Percentiles rank a stretch among this genome's conserved stretches.
phyloP scores from a whole-genome alignment of 169 alveolate species.

The Babesia microti region DNA sequence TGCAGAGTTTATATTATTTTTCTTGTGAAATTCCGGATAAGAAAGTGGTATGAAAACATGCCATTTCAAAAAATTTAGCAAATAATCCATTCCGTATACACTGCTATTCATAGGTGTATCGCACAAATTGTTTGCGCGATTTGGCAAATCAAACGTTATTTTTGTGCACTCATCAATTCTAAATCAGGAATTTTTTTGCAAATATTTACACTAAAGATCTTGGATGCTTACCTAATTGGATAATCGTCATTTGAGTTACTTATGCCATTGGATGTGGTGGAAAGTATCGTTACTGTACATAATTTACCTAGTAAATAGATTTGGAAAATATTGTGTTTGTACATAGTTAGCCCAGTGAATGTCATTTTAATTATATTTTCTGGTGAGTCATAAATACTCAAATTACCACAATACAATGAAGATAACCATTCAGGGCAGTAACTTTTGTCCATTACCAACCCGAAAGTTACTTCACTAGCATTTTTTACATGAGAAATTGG shows the following conservation, averaged over 20 bases:
- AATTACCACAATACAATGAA: constrained; percentile 1
- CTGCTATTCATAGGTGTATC: too few relatives aligned
- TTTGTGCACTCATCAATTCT: too few relatives aligned
- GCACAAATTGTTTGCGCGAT: too few relatives aligned
- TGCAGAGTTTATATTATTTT: constrained; percentile 82
- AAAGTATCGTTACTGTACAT: background rate
- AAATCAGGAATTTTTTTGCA: too few relatives aligned
- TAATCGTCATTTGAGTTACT: too few relatives aligned
- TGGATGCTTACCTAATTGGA: too few relatives aligned
- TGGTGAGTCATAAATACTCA: background rate
- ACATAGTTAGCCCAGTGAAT: background rate
- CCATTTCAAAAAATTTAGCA: constrained; percentile 7
- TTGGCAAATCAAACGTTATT: too few relatives aligned
- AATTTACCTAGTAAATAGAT: background rate
- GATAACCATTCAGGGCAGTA: too few relatives aligned
- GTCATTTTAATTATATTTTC: background rate
- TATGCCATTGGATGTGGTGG: too few relatives aligned
- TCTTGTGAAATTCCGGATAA: constrained; percentile 12
- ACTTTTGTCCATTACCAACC: too few relatives aligned
- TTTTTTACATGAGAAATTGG: constrained; percentile 1
- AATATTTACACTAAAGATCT: background rate
- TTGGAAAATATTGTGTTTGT: constrained; percentile 6
- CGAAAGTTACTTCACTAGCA: too few relatives aligned
- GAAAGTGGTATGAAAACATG: constrained; percentile 32
- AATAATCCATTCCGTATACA: constrained; percentile 23